These are phyloP conservation scores for Coemansia sp. DNA, from an alignment of 192 early-diverging fungal species.

Conservation along the genomic window DNA sequence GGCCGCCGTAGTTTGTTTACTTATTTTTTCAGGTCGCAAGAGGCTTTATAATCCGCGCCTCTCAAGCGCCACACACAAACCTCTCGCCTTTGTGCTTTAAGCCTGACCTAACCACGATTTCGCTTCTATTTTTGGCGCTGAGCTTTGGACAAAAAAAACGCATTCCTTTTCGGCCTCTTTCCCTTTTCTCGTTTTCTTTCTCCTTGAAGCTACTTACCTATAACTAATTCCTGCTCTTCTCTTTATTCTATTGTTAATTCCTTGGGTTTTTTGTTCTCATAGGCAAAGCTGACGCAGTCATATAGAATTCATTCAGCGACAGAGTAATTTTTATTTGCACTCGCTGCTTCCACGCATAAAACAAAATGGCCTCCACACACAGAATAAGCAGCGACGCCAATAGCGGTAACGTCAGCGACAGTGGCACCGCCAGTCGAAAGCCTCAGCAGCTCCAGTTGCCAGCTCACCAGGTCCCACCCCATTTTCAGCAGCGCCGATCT, in stretches of 20 bases:
- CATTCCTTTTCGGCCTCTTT: not conserved
- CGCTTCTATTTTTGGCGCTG: not conserved
- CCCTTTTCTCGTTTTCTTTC: not conserved
- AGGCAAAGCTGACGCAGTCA: not conserved
- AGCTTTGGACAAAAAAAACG: not conserved
- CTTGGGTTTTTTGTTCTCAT: not conserved
- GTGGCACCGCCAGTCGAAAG: not conserved
- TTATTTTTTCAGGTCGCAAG: not conserved
- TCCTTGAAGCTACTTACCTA: constrained; percentile 4
- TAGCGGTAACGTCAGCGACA: not conserved
- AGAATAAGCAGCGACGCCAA: constrained; percentile 16
- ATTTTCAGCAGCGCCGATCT: constrained; percentile 6
- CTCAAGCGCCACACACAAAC: not conserved
- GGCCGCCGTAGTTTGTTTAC: not conserved
- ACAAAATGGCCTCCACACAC: not conserved
- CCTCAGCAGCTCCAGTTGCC: constrained; percentile 2
- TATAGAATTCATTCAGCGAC: not conserved
- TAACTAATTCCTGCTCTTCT: constrained; percentile 1
- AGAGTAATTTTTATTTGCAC: not conserved
- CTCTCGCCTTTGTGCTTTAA: constrained; percentile 1
- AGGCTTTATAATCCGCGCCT: not conserved
- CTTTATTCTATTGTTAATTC: not conserved
- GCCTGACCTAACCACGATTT: not conserved
- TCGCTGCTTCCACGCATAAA: constrained; percentile 5
- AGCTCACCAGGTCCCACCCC: not conserved